Conservation (phyloP, 164 flowering plant genomes). For the Tetracentron sinense region DNA sequence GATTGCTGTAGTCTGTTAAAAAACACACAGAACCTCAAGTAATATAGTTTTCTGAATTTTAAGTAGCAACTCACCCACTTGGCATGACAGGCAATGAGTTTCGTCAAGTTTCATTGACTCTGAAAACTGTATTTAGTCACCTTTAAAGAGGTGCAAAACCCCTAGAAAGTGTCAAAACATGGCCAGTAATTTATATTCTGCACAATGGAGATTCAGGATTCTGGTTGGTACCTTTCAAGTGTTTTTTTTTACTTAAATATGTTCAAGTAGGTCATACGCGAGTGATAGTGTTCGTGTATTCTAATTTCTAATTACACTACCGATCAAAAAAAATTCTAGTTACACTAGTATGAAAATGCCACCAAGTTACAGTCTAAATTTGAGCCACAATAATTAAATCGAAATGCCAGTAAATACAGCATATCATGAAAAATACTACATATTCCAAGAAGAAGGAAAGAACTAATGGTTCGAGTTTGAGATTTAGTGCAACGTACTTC, state of each 20-base stretch:
- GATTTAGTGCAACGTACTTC: slow-evolving; percentile 52
- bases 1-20: no score
- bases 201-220: neutral
- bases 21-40: no score
- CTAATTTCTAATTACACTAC: no score
- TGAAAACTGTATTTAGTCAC: neutral
- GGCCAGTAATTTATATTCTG: neutral
- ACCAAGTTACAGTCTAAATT: neutral
- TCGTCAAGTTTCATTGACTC: neutral
- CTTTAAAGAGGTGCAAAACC: neutral
- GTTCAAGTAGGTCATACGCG: no score
- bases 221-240: neutral
- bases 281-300: no score
- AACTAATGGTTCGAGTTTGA: neutral
- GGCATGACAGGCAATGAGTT: no score
- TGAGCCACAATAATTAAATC: no score
- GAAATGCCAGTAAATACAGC: neutral
- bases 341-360: neutral
- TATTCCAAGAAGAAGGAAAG: neutral
- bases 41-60: neutral
- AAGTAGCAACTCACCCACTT: neutral
- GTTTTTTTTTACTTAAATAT: neutral
- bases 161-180: neutral
- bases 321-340: no score
- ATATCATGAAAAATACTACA: no score